phyloP scores from a whole-genome alignment of 2,329 filamentous ascomycete genomes.

The Claviceps sp. region DNA sequence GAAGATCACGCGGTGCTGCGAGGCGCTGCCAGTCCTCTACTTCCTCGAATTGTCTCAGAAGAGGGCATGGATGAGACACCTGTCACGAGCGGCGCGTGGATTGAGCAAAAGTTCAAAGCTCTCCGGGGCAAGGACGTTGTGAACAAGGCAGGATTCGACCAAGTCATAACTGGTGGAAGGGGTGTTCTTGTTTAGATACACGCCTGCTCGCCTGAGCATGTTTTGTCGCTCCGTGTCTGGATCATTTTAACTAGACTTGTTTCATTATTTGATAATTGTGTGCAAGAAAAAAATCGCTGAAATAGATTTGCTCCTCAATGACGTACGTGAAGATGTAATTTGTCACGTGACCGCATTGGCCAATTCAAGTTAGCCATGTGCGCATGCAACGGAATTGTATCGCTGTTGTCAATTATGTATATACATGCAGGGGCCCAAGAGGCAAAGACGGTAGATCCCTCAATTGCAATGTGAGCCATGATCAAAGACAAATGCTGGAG shows the following conservation, averaged over 20 bases:
- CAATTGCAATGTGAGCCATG: no score
- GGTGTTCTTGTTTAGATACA: neutral
- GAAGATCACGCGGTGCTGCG: neutral
- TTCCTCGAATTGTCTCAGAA: neutral
- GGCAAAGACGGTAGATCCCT: no score
- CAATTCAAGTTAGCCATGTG: no score
- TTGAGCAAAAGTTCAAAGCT: neutral
- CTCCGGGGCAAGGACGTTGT: neutral
- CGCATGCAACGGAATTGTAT: no score
- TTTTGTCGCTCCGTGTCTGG: no score
- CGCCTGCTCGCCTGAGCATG: neutral
- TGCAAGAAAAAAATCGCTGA: neutral
- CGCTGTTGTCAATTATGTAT: no score
- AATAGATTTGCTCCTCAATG: no score
- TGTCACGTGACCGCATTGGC: no score
- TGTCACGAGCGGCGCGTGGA: neutral
- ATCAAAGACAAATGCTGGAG: no score
- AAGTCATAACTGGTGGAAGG: neutral
- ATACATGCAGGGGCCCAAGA: no score
- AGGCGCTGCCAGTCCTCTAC: neutral
- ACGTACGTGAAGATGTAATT: fast-evolving
- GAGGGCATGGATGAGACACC: neutral
- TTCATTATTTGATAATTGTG: no score
- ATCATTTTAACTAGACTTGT: no score
- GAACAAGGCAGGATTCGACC: neutral